Evolutionary conservation across 768 basidiomycete species (phyloP).

Genomic region (Trametopsis cervina): DNA sequence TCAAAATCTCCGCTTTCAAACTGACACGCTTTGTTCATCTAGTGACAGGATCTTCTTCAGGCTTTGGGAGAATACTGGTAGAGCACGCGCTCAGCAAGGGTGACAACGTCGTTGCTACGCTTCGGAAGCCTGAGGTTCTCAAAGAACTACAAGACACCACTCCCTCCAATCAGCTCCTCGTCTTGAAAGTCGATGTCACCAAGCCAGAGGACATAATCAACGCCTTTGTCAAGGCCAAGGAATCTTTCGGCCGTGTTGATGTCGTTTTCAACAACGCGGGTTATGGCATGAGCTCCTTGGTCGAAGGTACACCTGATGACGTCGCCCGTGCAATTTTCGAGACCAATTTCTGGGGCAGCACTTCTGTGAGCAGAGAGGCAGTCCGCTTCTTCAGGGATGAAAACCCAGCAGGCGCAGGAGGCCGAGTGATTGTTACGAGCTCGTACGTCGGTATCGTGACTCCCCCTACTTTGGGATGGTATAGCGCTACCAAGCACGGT

Average conservation of each 20-base stretch:
- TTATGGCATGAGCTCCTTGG: conserved; percentile 25
- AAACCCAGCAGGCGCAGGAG: conserved; percentile 29
- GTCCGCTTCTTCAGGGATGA: conserved; percentile 31
- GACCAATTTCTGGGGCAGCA: conserved; percentile 22
- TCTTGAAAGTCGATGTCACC: conserved; percentile 35
- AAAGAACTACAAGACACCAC: conserved; percentile 22
- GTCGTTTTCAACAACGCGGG: conserved; percentile 41
- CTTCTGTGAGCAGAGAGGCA: conserved; percentile 10
- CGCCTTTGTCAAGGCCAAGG: conserved; percentile 29
- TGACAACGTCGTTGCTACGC: conserved; percentile 36
- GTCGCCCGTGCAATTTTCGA: conserved; percentile 32
- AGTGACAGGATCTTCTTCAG: conserved; percentile 37
- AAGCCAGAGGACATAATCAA: conserved; percentile 23
- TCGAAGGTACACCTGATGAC: conserved; percentile 30
- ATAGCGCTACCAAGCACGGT: conserved; percentile 12
- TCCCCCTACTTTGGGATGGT: conserved; percentile 5
- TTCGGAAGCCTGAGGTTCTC: conserved; percentile 25
- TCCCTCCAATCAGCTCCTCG: conserved; percentile 26
- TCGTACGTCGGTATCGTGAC: conserved; percentile 3
- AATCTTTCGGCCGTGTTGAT: conserved; percentile 37
- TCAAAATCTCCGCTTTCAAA: neutral
- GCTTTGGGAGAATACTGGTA: conserved; percentile 31
- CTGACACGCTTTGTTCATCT: neutral
- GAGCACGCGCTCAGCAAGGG: conserved; percentile 30
- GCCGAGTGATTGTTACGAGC: conserved; percentile 6